phyloP scores from a whole-genome alignment of 345 rosid species.

The Citrus hindsii region DNA sequence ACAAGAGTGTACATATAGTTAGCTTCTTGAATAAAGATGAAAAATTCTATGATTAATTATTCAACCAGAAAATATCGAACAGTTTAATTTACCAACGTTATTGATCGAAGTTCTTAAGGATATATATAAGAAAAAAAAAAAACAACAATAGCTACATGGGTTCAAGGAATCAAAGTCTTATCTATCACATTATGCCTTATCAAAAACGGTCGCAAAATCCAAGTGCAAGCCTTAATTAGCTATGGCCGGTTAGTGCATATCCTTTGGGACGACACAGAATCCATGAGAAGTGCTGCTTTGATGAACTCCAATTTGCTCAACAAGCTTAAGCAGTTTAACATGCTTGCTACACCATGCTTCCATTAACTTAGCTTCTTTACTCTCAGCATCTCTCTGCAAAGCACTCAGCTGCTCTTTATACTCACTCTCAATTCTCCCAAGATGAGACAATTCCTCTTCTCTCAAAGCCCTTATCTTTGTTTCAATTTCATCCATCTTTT shows the following conservation, averaged over 20 bases:
- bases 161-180: no score
- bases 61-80: no score
- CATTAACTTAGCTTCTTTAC: conserved; percentile 18
- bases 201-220: no score
- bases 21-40: no score
- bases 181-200: no score
- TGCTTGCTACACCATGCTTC: conserved; percentile 25
- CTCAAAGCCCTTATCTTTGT: conserved; percentile 17
- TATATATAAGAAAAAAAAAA: no score
- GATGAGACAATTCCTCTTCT: conserved; percentile 19
- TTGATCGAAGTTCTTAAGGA: no score
- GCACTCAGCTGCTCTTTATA: conserved; percentile 16
- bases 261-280: not conserved
- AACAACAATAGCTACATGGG: no score
- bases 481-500: conserved; percentile 26
- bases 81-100: no score
- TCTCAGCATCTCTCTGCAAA: conserved; percentile 19
- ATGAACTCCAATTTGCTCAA: conserved; percentile 21
- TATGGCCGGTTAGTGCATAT: not conserved
- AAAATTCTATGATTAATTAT: no score
- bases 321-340: conserved; percentile 15
- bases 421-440: conserved; percentile 20
- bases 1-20: no score
- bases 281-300: not conserved
- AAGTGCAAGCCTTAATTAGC: no score